These are phyloP conservation scores for Sphenostylis stenocarpa DNA, from an alignment of 306 rosid species.

Conservation along the genomic window DNA sequence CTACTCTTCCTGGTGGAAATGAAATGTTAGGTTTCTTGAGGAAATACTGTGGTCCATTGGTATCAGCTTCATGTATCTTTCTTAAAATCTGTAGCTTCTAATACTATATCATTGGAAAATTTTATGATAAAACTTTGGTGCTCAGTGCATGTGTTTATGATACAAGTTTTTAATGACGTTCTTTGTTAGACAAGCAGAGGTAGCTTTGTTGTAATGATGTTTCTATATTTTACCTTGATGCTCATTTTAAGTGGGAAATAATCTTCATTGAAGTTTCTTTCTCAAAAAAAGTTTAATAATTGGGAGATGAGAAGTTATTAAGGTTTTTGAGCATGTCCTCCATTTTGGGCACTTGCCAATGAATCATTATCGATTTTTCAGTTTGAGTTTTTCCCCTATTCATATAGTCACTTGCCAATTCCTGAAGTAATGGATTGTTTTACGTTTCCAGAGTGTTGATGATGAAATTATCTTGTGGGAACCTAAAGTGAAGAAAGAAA, in stretches of 20 bases:
- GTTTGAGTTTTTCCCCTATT: not conserved
- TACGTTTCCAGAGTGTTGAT: constrained; percentile 83
- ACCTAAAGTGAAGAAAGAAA: constrained; percentile 89
- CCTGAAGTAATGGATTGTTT: constrained; percentile 20
- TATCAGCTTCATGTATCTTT: not conserved
- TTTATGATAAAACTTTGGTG: not conserved
- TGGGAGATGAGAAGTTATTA: not conserved
- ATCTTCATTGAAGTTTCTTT: constrained; percentile 1
- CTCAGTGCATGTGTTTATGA: not conserved
- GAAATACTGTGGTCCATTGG: not conserved
- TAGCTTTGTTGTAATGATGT: not conserved
- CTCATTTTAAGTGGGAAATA: not conserved
- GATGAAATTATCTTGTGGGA: constrained; percentile 95
- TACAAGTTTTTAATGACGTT: not conserved
- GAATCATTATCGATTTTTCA: not conserved
- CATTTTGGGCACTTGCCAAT: constrained; percentile 2
- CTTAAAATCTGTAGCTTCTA: not conserved
- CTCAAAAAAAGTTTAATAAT: not conserved
- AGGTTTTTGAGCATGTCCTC: constrained; percentile 3
- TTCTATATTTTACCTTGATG: not conserved
- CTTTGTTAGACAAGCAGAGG: not conserved
- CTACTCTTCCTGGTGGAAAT: not conserved
- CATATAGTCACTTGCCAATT: constrained; percentile 2
- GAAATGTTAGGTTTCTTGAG: not conserved
- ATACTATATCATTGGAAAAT: not conserved